Conservation (phyloP, 352 stramenopile genomes). For the Phytophthora lateralis region DNA sequence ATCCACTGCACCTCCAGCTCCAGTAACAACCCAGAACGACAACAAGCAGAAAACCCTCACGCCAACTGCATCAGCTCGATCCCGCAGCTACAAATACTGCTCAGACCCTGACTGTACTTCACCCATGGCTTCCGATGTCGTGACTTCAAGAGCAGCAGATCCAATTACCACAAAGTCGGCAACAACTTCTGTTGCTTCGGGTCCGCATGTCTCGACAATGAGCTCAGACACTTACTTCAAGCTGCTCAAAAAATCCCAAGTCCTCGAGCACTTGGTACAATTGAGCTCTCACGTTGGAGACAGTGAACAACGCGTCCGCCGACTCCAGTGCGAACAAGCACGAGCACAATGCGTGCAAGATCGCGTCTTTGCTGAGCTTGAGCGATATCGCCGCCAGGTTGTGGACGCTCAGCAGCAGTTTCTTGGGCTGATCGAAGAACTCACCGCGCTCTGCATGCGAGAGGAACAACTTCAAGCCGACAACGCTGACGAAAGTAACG, state of each 20-base stretch:
- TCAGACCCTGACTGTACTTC: slow-evolving; percentile 42
- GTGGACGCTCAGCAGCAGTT: slow-evolving; percentile 58
- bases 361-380: slow-evolving; percentile 56
- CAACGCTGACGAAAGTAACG: slow-evolving; percentile 6
- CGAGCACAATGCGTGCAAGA: slow-evolving; percentile 56
- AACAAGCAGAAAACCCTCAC: slow-evolving; percentile 16
- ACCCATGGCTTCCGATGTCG: slow-evolving; percentile 1
- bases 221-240: slow-evolving; percentile 66
- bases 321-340: slow-evolving; percentile 52
- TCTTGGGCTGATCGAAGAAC: slow-evolving; percentile 52
- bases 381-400: slow-evolving; percentile 56
- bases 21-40: slow-evolving; percentile 6
- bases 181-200: slow-evolving; percentile 8
- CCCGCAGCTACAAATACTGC: slow-evolving; percentile 41
- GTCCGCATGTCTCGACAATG: slow-evolving; percentile 34
- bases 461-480: slow-evolving; percentile 42
- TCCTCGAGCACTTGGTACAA: slow-evolving; percentile 58
- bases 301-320: slow-evolving; percentile 49
- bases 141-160: slow-evolving; percentile 9
- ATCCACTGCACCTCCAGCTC: slow-evolving; percentile 11
- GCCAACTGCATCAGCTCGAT: slow-evolving; percentile 4
- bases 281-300: slow-evolving; percentile 46
- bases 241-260: slow-evolving; percentile 69
- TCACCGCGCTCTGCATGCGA: slow-evolving; percentile 48
- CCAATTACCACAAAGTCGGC: slow-evolving; percentile 1